Evolutionary conservation across 2,329 filamentous ascomycete genomes (phyloP).

Genomic region (Xylaria sp.): DNA sequence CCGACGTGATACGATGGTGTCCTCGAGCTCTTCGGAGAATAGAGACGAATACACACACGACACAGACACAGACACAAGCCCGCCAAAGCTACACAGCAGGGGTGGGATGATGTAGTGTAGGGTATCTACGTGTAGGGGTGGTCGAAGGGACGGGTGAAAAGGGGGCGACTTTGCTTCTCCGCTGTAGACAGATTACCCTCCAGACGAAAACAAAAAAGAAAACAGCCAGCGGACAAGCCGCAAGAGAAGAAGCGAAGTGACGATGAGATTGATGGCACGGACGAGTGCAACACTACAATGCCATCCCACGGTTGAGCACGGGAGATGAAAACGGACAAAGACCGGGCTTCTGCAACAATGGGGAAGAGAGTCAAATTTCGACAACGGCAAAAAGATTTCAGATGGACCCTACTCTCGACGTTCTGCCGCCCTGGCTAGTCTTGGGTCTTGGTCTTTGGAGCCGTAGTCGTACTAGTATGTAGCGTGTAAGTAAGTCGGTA

Average conservation of each 20-base stretch:
- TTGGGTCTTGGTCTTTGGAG: too few species aligned
- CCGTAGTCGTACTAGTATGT: conserved; percentile 8
- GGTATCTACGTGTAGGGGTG: neutral
- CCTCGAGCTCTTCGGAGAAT: conserved; percentile 30
- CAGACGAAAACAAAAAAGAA: conserved; percentile 37
- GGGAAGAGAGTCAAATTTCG: conserved; percentile 28
- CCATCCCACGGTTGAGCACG: conserved; percentile 26
- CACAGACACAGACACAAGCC: conserved; percentile 5
- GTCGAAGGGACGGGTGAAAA: neutral
- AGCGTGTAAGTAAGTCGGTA: conserved; percentile 10
- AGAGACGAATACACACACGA: conserved; percentile 11
- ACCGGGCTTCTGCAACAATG: conserved; percentile 11
- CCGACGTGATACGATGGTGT: conserved; percentile 18
- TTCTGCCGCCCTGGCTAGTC: conserved; percentile 2
- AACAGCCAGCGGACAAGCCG: conserved; percentile 39
- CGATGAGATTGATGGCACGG: conserved; percentile 14
- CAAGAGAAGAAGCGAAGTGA: conserved; percentile 33
- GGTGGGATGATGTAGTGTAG: neutral
- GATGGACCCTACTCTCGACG: conserved; percentile 27
- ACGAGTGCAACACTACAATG: conserved; percentile 31
- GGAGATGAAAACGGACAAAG: conserved; percentile 19
- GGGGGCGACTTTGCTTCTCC: conserved; percentile 22
- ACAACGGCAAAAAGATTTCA: conserved; percentile 33
- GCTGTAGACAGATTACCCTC: conserved; percentile 24
- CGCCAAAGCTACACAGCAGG: conserved; percentile 15